Conservation (phyloP, 139 green algal genomes). For the Coelastrella sp. region DNA sequence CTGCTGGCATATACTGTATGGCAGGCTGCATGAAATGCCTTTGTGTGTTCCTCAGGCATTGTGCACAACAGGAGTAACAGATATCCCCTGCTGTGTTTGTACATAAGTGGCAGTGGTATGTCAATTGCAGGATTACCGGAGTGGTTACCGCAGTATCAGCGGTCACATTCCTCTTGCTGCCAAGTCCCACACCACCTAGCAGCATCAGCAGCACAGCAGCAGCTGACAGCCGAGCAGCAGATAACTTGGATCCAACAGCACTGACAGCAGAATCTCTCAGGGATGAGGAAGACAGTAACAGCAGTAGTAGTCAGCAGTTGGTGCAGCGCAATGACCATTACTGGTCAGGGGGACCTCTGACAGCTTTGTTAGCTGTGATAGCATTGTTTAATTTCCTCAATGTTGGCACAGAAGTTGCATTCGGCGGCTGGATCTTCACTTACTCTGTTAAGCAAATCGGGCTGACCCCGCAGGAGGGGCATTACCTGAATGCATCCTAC, state of each 20-base stretch:
- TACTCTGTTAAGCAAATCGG: constrained; percentile 26
- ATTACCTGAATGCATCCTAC: constrained; percentile 41
- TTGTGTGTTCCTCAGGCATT: too few species aligned
- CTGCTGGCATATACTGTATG: too few species aligned
- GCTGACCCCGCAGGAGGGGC: background rate
- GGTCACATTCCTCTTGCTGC: constrained; percentile 26
- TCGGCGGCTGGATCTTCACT: constrained; percentile 37
- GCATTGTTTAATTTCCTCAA: constrained; percentile 35
- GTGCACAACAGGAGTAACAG: too few species aligned
- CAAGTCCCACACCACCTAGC: constrained; percentile 28
- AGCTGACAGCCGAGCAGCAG: background rate
- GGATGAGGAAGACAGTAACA: background rate
- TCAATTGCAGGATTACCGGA: constrained; percentile 9
- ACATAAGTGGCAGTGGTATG: too few species aligned
- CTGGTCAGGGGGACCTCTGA: background rate
- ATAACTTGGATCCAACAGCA: background rate
- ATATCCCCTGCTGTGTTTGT: too few species aligned
- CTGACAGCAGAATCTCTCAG: background rate
- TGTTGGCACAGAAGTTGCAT: constrained; percentile 33
- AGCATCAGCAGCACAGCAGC: constrained; percentile 20
- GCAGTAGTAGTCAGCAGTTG: background rate
- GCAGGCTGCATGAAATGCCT: too few species aligned
- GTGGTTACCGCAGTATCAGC: constrained; percentile 33
- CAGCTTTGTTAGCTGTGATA: background rate
- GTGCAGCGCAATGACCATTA: background rate